phyloP scores from a whole-genome alignment of 2,329 filamentous ascomycete species.

The Pseudocercospora cruenta region DNA sequence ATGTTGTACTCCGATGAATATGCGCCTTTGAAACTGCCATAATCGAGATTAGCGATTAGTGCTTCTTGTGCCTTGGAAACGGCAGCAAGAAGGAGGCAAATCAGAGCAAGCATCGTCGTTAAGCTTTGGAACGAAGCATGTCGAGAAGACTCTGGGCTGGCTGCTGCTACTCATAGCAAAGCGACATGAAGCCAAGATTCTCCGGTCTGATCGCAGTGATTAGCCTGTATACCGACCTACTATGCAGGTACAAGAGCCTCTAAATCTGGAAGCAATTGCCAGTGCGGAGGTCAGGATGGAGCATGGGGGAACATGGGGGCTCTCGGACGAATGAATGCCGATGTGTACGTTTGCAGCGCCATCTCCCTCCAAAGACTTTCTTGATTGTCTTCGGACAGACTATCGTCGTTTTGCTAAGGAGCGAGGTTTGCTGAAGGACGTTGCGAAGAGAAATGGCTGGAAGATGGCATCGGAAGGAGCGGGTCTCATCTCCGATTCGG shows the following conservation, averaged over 20 bases:
- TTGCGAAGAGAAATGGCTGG: background rate
- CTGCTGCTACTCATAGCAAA: background rate
- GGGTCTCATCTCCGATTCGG: background rate
- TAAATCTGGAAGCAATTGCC: background rate
- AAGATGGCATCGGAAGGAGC: background rate
- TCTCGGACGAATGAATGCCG: background rate
- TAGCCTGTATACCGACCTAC: background rate
- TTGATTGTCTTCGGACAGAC: no score
- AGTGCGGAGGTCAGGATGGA: background rate
- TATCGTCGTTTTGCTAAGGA: background rate
- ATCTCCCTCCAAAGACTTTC: no score
- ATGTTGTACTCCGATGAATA: slow-evolving; percentile 28
- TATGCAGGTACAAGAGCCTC: background rate
- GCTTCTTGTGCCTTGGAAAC: slow-evolving; percentile 4
- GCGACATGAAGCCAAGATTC: background rate
- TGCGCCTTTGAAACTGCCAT: slow-evolving; percentile 29
- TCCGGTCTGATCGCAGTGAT: background rate
- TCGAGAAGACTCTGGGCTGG: background rate
- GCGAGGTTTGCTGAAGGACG: background rate
- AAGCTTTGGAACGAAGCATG: background rate
- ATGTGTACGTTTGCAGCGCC: background rate
- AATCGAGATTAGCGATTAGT: slow-evolving; percentile 24
- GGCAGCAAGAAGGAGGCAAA: background rate
- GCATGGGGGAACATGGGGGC: background rate
- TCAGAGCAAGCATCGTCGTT: background rate